These are phyloP conservation scores for Saccharomyces hybrid DNA, from an alignment of 1,139 yeast genomes.

Conservation along the genomic window DNA sequence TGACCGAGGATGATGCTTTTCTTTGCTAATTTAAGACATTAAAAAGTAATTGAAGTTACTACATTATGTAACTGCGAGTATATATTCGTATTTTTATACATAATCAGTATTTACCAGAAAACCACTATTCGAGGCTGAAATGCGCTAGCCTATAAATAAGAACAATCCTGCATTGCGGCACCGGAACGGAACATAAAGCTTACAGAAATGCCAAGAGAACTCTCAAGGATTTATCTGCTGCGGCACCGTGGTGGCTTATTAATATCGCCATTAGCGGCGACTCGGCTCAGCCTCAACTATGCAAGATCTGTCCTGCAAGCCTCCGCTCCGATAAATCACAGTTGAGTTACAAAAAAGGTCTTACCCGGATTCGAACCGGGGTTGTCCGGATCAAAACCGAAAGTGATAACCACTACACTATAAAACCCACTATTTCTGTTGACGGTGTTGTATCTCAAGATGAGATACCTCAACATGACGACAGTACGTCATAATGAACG, in stretches of 20 bases:
- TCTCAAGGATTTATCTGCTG: background rate
- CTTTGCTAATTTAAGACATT: background rate
- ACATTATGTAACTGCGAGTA: background rate
- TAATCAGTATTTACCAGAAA: background rate
- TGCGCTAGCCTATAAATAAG: background rate
- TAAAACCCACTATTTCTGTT: conserved; percentile 20
- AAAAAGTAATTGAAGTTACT: background rate
- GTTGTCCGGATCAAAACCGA: conserved; percentile 75
- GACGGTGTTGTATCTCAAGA: conserved; percentile 75
- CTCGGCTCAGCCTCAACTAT: background rate
- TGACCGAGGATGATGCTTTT: background rate
- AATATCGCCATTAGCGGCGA: background rate
- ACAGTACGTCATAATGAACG: too few relatives aligned
- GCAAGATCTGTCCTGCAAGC: background rate
- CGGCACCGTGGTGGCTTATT: background rate
- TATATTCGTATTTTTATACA: background rate
- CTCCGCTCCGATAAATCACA: background rate
- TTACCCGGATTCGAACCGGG: conserved; percentile 96
- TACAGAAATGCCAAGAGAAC: background rate
- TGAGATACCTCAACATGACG: too few relatives aligned
- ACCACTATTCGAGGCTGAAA: background rate
- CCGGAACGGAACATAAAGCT: background rate
- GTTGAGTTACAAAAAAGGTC: conserved; percentile 38
- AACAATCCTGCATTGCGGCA: background rate
- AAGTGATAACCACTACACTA: conserved; percentile 63